Percentiles rank a stretch among this genome's conserved stretches.
These are phyloP conservation scores for Canna indica DNA, from an alignment of 176 grass and related monocot species.

Conservation along the genomic window DNA sequence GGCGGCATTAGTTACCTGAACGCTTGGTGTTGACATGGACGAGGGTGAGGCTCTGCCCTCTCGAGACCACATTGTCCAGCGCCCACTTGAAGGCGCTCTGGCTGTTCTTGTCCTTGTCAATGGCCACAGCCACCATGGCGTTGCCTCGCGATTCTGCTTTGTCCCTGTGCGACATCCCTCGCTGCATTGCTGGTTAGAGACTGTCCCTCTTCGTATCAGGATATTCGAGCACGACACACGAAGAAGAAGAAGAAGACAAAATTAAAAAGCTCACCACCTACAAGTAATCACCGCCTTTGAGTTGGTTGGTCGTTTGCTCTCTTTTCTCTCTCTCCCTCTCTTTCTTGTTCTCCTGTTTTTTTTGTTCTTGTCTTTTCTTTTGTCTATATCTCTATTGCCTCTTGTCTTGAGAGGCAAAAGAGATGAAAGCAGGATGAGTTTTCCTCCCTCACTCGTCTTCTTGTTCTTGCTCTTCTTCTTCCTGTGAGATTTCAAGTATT, in stretches of 20 bases:
- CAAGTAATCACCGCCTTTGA: too few species aligned
- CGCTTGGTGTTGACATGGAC: constrained; percentile 6
- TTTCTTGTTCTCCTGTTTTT: too few species aligned
- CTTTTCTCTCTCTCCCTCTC: too few species aligned
- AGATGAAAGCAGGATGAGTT: background rate
- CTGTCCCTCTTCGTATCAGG: too few species aligned
- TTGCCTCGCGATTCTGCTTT: too few species aligned
- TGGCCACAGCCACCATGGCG: background rate
- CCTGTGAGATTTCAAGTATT: too few species aligned
- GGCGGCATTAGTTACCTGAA: background rate
- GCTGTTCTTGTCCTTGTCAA: constrained; percentile 9
- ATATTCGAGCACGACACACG: too few species aligned
- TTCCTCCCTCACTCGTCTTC: background rate
- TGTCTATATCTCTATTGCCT: background rate
- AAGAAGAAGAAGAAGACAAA: background rate
- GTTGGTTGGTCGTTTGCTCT: too few species aligned
- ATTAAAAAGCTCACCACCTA: too few species aligned
- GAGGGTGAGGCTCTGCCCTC: background rate
- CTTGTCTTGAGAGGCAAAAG: background rate
- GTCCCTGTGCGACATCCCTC: background rate
- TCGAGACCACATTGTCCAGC: background rate
- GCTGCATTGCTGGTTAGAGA: background rate
- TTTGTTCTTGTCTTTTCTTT: too few species aligned
- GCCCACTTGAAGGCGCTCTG: constrained; percentile 8
- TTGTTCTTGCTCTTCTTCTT: background rate